Conservation (phyloP, 345 rosid genomes). For the Odontarrhena argentea region DNA sequence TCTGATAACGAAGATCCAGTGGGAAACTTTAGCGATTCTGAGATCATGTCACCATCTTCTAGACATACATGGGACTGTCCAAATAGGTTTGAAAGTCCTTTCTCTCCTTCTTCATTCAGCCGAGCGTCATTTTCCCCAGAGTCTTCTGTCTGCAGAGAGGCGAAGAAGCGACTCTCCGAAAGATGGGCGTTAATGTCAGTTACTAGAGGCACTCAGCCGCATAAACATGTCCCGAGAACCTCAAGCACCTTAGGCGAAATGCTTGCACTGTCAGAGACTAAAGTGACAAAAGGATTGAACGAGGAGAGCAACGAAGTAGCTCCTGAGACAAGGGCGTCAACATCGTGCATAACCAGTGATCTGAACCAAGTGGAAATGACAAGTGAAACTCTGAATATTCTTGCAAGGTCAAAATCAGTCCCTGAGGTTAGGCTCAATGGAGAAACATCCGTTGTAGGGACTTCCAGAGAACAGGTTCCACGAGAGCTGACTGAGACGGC, state of each 20-base stretch:
- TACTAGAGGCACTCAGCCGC: slow-evolving; percentile 56
- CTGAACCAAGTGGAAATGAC: slow-evolving; percentile 50
- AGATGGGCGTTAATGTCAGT: slow-evolving; percentile 95
- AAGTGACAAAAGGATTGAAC: slow-evolving; percentile 48
- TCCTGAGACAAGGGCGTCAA: slow-evolving; percentile 57
- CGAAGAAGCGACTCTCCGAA: slow-evolving; percentile 69
- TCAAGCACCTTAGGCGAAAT: slow-evolving; percentile 95
- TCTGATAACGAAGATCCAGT: slow-evolving; percentile 65
- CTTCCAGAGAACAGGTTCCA: slow-evolving; percentile 47
- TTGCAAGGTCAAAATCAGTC: slow-evolving; percentile 75
- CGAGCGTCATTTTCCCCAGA: slow-evolving; percentile 84
- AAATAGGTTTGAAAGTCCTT: slow-evolving; percentile 74
- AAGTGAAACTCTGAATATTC: slow-evolving; percentile 55
- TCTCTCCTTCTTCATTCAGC: slow-evolving; percentile 71
- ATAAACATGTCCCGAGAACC: slow-evolving; percentile 57
- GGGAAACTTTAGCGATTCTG: slow-evolving; percentile 82
- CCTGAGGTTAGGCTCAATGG: slow-evolving; percentile 56
- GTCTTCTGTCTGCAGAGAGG: slow-evolving; percentile 72
- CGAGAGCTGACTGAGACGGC: slow-evolving; percentile 56
- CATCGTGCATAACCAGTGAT: slow-evolving; percentile 51
- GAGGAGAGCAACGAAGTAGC: slow-evolving; percentile 46
- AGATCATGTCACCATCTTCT: slow-evolving; percentile 74
- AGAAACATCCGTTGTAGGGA: slow-evolving; percentile 50
- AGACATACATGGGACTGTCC: slow-evolving; percentile 91
- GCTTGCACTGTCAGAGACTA: slow-evolving; percentile 89